Conservation (phyloP, 2,329 filamentous ascomycete genomes). For the Chalara sp. region DNA sequence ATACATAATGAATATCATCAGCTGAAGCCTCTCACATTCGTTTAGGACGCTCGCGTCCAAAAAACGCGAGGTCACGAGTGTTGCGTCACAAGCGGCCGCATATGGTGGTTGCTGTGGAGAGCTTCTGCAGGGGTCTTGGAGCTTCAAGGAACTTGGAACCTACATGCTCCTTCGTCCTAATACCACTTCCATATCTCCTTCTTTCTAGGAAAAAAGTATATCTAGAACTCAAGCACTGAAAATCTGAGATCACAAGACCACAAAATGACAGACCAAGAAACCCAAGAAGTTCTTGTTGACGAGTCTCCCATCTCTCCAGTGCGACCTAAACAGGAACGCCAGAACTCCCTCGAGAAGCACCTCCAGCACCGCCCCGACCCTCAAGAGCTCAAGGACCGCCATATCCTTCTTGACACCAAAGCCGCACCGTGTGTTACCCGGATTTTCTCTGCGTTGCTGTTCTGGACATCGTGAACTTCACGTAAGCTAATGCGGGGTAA, state of each 20-base stretch:
- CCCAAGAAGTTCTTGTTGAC: conserved; percentile 16
- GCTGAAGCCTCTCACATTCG: no score
- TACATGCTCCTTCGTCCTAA: no score
- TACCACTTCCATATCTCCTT: no score
- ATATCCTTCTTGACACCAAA: conserved; percentile 61
- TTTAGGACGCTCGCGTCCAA: no score
- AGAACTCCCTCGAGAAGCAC: conserved; percentile 68
- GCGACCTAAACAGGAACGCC: conserved; percentile 40
- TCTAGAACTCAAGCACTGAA: no score
- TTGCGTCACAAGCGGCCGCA: no score
- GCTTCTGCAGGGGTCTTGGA: no score
- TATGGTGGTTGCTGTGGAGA: no score
- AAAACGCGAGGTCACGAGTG: no score
- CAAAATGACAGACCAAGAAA: conserved; percentile 15
- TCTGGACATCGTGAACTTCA: neutral
- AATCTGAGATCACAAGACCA: neutral
- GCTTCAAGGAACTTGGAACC: no score
- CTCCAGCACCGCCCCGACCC: conserved; percentile 61
- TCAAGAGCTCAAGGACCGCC: conserved; percentile 60
- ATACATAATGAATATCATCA: no score
- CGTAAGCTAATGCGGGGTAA: conserved; percentile 15
- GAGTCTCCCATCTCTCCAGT: conserved; percentile 51
- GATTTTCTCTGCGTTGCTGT: conserved; percentile 2
- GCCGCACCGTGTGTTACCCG: conserved; percentile 51
- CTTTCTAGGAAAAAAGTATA: no score